Evolutionary conservation across 768 basidiomycete species (phyloP).

Genomic region (Termitomyces sp.): DNA sequence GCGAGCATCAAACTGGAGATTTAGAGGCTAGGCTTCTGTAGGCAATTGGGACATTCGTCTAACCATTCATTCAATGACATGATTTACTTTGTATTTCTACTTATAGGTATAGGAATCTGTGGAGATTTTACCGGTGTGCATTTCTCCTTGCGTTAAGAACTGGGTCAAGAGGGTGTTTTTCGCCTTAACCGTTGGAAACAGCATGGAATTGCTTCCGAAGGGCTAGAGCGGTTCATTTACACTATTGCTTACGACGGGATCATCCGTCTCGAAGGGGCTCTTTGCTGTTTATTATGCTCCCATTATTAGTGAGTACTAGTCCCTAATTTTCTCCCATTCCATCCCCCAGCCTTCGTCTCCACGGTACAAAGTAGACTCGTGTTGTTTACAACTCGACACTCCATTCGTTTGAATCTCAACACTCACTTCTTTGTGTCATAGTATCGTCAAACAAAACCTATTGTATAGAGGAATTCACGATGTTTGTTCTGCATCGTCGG

Average conservation of each 20-base stretch:
- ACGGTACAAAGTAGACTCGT: not conserved
- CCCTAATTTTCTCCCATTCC: not conserved
- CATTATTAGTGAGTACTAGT: not conserved
- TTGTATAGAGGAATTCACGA: not conserved
- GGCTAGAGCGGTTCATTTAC: not conserved
- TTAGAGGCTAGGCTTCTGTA: not conserved
- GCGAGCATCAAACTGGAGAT: slow-evolving; percentile 31
- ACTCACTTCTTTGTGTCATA: not conserved
- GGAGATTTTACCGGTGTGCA: not conserved
- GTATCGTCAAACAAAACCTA: not conserved
- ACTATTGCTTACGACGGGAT: not conserved
- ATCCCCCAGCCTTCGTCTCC: not conserved
- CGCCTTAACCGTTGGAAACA: not conserved
- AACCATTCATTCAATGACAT: not conserved
- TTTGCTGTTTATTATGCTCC: not conserved
- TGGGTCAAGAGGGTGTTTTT: not conserved
- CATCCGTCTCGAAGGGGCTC: not conserved
- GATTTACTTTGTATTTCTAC: not conserved
- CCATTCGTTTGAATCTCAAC: slow-evolving; percentile 4
- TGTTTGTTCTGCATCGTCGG: slow-evolving; percentile 17
- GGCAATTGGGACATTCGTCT: not conserved
- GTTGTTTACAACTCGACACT: not conserved
- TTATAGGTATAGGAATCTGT: not conserved
- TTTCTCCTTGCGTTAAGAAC: not conserved
- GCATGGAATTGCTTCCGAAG: not conserved